Evolutionary conservation across 1,284 basidiomycete species (phyloP).

Genomic region (Porogramme epimiltina): DNA sequence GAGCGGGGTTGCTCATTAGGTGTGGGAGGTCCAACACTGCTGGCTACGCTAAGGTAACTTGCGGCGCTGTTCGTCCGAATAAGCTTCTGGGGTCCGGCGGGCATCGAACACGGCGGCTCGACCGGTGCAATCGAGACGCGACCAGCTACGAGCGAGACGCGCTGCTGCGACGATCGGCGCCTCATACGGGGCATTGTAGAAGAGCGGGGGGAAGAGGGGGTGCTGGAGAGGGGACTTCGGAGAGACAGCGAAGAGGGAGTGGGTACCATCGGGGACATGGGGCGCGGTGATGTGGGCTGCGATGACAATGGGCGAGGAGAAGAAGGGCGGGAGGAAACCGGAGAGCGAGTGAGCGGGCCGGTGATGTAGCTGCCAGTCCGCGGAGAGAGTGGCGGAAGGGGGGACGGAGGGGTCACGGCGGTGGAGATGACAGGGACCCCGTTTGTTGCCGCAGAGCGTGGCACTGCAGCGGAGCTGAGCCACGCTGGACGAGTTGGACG

Average conservation of each 20-base stretch:
- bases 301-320: slow-evolving; percentile 33
- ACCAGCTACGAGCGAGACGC: slow-evolving; percentile 79
- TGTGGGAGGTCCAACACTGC: slow-evolving; percentile 64
- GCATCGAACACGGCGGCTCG: slow-evolving; percentile 64
- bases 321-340: slow-evolving; percentile 34
- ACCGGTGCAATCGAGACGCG: slow-evolving; percentile 73
- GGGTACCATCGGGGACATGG: slow-evolving; percentile 15
- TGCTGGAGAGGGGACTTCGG: slow-evolving; percentile 34
- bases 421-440: slow-evolving; percentile 16
- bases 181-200: slow-evolving; percentile 54
- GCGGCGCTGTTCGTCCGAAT: slow-evolving; percentile 61
- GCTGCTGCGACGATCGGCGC: slow-evolving; percentile 76
- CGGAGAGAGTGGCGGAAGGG: slow-evolving; percentile 21
- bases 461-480: slow-evolving; percentile 25
- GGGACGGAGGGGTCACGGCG: slow-evolving; percentile 18
- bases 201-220: slow-evolving; percentile 41
- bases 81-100: slow-evolving; percentile 58
- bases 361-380: slow-evolving; percentile 24
- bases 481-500: slow-evolving; percentile 23
- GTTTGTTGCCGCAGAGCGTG: slow-evolving; percentile 20
- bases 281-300: slow-evolving; percentile 25
- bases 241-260: slow-evolving; percentile 11
- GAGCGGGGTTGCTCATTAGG: slow-evolving; percentile 53
- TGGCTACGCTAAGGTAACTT: slow-evolving; percentile 59
- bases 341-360: slow-evolving; percentile 34